A percentile compares a stretch with the other conserved stretches of the same genome.
Conservation (phyloP, 208 protist species). For the Acanthamoeba castellanii region DNA sequence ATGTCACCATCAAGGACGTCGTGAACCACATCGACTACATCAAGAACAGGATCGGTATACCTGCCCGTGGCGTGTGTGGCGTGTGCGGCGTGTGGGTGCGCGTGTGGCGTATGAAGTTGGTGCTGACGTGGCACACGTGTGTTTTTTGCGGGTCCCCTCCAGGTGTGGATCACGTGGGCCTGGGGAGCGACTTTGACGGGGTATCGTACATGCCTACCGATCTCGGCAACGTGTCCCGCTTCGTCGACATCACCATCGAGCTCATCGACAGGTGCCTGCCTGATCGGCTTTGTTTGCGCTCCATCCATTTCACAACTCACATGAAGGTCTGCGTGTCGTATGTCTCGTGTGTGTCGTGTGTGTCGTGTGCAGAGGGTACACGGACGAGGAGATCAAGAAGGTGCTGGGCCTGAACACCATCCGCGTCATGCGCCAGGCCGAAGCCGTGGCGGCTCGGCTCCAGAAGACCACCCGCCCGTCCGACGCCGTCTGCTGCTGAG, state of each 20-base stretch:
- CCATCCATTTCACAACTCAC: no score
- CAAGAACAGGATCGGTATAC: slow-evolving; percentile 34
- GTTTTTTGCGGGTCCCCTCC: not conserved
- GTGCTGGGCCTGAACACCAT: slow-evolving; percentile 55
- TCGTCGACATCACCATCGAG: slow-evolving; percentile 39
- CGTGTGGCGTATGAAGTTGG: no score
- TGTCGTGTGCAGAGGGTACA: slow-evolving; percentile 6
- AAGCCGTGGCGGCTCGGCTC: slow-evolving; percentile 26
- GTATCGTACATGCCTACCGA: slow-evolving; percentile 34
- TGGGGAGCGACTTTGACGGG: slow-evolving; percentile 65
- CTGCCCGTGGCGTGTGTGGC: not conserved
- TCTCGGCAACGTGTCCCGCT: slow-evolving; percentile 25
- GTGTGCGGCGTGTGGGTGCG: not conserved
- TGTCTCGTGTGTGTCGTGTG: not conserved
- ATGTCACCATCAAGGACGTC: slow-evolving; percentile 48
- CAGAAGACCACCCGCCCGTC: slow-evolving; percentile 11
- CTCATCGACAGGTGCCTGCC: not conserved
- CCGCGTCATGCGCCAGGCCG: slow-evolving; percentile 14
- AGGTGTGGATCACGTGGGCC: slow-evolving; percentile 53
- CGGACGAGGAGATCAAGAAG: slow-evolving; percentile 43
- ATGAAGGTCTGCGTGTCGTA: no score
- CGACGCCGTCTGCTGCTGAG: slow-evolving; percentile 29
- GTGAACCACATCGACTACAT: slow-evolving; percentile 69
- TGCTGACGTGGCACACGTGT: no score
- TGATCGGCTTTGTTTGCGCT: no score